phyloP scores from a whole-genome alignment of 176 grass and related monocot species.

The Alopecurus myosuroides region DNA sequence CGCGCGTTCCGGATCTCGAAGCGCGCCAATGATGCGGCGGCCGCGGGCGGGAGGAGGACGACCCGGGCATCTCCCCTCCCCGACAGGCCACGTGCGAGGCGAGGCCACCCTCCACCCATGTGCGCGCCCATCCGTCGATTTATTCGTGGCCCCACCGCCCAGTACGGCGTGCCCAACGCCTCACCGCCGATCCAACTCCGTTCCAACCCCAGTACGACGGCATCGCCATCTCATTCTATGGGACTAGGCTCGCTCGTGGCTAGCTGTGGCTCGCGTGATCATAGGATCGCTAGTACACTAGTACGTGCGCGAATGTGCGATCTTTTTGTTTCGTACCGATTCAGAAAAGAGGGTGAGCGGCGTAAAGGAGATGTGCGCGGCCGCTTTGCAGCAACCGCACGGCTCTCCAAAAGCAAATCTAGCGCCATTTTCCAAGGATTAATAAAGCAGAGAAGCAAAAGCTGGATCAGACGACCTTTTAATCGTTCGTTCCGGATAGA shows the following conservation, averaged over 20 bases:
- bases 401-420: background rate
- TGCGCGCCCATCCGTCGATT: slow-evolving; percentile 5
- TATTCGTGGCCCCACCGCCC: background rate
- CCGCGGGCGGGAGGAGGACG: background rate
- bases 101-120: slow-evolving; percentile 28
- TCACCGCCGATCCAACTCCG: background rate
- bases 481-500: too few species aligned
- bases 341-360: background rate
- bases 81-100: slow-evolving; percentile 67
- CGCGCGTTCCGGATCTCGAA: slow-evolving; percentile 39
- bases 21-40: slow-evolving; percentile 24
- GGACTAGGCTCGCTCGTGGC: background rate
- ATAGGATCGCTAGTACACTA: background rate
- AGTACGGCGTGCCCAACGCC: background rate
- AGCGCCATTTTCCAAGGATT: background rate
- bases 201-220: background rate
- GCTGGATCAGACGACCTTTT: background rate
- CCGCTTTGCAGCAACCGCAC: background rate
- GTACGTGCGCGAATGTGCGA: background rate
- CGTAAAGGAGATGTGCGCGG: slow-evolving; percentile 12
- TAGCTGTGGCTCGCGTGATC: background rate
- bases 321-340: slow-evolving; percentile 22
- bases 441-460: background rate
- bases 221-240: background rate
- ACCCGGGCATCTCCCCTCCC: slow-evolving; percentile 29